phyloP scores from a whole-genome alignment of 257 asterid genomes.

The Anisodus tanguticus region DNA sequence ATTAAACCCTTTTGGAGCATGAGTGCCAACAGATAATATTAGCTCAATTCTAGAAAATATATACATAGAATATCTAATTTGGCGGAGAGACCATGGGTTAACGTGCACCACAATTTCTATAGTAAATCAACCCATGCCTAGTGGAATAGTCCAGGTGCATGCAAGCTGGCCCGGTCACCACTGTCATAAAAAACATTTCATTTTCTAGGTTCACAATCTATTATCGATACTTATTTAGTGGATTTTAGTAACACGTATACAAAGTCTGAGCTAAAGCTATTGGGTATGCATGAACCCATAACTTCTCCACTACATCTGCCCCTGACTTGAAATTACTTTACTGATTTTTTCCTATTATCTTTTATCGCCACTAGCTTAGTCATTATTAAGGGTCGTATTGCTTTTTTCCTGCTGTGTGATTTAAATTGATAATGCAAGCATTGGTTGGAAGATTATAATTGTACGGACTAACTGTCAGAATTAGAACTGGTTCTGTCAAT shows the following conservation, averaged over 20 bases:
- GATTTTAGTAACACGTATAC: background rate
- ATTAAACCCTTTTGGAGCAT: too few species aligned
- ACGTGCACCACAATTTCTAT: too few species aligned
- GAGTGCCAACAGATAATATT: too few species aligned
- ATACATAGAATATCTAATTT: too few species aligned
- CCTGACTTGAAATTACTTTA: background rate
- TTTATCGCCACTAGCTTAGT: background rate
- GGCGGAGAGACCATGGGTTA: too few species aligned
- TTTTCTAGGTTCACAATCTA: background rate
- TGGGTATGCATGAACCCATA: background rate
- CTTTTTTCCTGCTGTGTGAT: background rate
- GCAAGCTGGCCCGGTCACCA: background rate
- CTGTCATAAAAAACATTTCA: background rate
- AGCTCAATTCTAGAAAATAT: too few species aligned
- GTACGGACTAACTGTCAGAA: background rate
- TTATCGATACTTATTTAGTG: background rate
- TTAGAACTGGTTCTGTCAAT: background rate
- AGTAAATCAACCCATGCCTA: too few species aligned
- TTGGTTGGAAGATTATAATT: background rate
- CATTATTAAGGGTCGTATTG: background rate
- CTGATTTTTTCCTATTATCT: background rate
- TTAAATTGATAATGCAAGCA: background rate
- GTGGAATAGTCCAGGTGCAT: background rate
- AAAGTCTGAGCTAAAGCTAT: background rate
- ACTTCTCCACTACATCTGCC: background rate